Evolutionary conservation across 2,329 filamentous ascomycete species (phyloP).

Genomic region (Beauveria brongniartii): DNA sequence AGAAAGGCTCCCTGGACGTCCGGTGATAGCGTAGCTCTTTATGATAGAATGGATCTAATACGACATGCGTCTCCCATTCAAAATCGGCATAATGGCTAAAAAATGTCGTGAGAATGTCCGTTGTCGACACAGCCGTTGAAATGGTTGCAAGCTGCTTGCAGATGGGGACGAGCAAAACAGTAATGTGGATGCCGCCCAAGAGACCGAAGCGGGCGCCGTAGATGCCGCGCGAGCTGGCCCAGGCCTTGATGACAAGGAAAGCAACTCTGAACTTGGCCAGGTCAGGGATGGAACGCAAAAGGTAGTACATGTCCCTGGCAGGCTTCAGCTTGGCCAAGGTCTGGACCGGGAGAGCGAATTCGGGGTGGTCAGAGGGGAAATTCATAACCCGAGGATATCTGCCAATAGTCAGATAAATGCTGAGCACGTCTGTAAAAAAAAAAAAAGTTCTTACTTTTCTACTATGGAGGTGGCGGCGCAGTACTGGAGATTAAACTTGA

Average conservation of each 20-base stretch:
- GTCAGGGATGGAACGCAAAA: conserved; percentile 52
- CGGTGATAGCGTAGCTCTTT: conserved; percentile 43
- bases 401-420: background rate
- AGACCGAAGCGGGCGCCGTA: conserved; percentile 60
- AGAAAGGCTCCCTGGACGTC: conserved; percentile 51
- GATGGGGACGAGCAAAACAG: conserved; percentile 51
- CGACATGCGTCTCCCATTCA: conserved; percentile 46
- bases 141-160: conserved; percentile 44
- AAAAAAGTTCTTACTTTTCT: conserved; percentile 29
- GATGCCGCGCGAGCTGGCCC: conserved; percentile 53
- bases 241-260: conserved; percentile 52
- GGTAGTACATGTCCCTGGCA: conserved; percentile 52
- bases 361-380: conserved; percentile 40
- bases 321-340: conserved; percentile 57
- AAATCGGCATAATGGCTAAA: conserved; percentile 55
- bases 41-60: conserved; percentile 55
- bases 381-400: conserved; percentile 40
- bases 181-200: conserved; percentile 57
- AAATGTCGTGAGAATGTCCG: conserved; percentile 50
- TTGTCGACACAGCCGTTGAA: conserved; percentile 30
- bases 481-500: conserved; percentile 60
- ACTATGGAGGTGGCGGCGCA: conserved; percentile 50
- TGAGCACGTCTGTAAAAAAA: background rate
- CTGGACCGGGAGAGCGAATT: conserved; percentile 47
- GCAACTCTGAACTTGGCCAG: conserved; percentile 48